Evolutionary conservation across 2,329 filamentous ascomycete species (phyloP), one percentile per base, ranked within the genome.

Genomic region (Ophiostoma montium): DNA sequence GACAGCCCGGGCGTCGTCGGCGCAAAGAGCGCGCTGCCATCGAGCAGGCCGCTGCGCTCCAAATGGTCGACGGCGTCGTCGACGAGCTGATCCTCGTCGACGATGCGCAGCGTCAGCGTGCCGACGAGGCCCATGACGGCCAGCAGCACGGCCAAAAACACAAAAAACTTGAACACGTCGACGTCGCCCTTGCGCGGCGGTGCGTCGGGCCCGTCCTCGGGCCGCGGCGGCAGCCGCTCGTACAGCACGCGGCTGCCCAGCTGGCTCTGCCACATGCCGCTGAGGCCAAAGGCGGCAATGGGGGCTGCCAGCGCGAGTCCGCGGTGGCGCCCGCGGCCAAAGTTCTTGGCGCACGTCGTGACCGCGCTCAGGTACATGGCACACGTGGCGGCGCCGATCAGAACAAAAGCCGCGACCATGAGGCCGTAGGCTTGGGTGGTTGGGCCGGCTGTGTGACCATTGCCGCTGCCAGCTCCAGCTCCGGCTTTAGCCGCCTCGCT

Each of bases 321-420:
- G 59, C 90, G 84, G 60, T 94, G 82, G 60, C 82, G 85, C 4
- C 88, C 87, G 53, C 84, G 80, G 45, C 89, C 89, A 66, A 96
- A 98, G 67, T 96, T 98, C 78, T 98, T 98, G 33, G 92, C 92
- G 61, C 88, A 95, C 0, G 90, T 94, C 7, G 90, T 90, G n/a
- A 98, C 83, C 2, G 87, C 83, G 46, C 82, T 77, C 50, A 96
- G 72, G 64, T 96, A 98, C 79, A 96, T 88, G 63, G 78, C 79
- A 55, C 84, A 86, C 0, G 90, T 95, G 5, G 80, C 90, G 54
- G 82, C 75, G 2, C 92, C 92, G 51, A 98, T 80, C 47, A 76
- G 75, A 43, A 89, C 72, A 63, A 96, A 98, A 1, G 88, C 82
- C 49, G 86, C 62, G 6, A 95, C 70, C 90, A 98, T 95, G 57